Evolutionary conservation across 2,329 filamentous ascomycete genomes (phyloP).

Genomic region (Ascochyta koolunga): DNA sequence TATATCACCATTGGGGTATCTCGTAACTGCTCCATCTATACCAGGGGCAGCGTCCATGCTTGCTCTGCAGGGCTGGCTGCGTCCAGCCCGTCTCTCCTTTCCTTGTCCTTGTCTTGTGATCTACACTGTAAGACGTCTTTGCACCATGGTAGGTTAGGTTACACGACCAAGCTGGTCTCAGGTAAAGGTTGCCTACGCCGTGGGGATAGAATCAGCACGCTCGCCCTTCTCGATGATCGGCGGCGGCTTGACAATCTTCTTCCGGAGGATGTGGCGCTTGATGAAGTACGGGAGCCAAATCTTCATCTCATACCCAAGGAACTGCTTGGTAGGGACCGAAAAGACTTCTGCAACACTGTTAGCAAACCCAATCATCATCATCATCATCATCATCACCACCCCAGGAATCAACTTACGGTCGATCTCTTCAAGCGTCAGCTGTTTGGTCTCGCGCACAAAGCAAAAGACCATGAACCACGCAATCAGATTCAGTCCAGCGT

Average conservation of each 20-base stretch:
- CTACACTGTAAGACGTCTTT: neutral
- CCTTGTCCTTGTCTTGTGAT: neutral
- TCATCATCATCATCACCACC: neutral
- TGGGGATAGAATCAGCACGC: neutral
- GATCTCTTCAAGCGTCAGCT: slow-evolving; percentile 48
- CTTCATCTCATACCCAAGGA: slow-evolving; percentile 48
- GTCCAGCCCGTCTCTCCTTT: neutral
- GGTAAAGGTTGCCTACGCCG: neutral
- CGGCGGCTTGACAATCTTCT: slow-evolving; percentile 47
- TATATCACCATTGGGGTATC: slow-evolving; percentile 10
- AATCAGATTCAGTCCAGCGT: slow-evolving; percentile 49
- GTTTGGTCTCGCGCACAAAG: slow-evolving; percentile 49
- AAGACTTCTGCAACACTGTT: slow-evolving; percentile 35
- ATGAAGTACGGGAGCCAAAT: slow-evolving; percentile 52
- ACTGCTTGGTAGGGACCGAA: slow-evolving; percentile 44
- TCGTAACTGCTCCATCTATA: neutral
- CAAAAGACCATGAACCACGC: slow-evolving; percentile 50
- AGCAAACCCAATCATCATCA: neutral
- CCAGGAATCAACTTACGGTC: slow-evolving; percentile 21
- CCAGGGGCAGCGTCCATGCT: neutral
- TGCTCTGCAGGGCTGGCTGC: neutral
- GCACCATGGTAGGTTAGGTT: no score
- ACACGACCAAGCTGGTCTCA: neutral
- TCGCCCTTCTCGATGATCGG: slow-evolving; percentile 46
- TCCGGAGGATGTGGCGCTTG: slow-evolving; percentile 48